These are phyloP conservation scores for Schizonepeta tenuifolia DNA, from an alignment of 257 asterid genomes.

Conservation along the genomic window DNA sequence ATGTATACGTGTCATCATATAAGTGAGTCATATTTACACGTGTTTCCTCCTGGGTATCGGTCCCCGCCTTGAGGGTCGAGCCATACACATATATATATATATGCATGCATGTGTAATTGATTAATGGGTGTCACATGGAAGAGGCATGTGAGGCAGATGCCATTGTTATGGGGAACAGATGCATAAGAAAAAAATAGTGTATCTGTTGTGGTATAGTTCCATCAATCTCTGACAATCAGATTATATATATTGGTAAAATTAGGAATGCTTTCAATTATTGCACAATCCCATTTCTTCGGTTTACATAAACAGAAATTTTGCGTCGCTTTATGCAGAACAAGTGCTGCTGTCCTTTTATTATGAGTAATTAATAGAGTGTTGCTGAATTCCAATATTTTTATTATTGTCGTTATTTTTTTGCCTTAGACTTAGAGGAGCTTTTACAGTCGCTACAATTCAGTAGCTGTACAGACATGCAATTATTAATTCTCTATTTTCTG, in stretches of 20 bases:
- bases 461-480: neutral
- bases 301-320: too few species aligned
- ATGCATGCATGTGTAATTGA: constrained; percentile 14
- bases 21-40: constrained; percentile 28
- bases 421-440: too few species aligned
- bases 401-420: too few species aligned
- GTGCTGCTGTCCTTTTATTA: too few species aligned
- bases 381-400: too few species aligned
- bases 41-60: constrained; percentile 35
- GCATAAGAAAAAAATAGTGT: neutral
- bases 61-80: constrained; percentile 67
- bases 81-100: neutral
- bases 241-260: too few species aligned
- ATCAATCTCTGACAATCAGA: too few species aligned
- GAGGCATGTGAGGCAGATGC: constrained; percentile 55
- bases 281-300: too few species aligned
- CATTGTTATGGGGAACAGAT: constrained; percentile 47
- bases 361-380: too few species aligned
- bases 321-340: too few species aligned
- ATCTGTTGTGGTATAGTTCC: neutral
- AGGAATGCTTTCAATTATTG: too few species aligned
- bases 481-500: neutral
- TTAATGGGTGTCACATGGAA: constrained; percentile 40
- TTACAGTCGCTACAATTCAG: too few species aligned
- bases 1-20: constrained; percentile 18